Evolutionary conservation across 2,329 filamentous ascomycete species (phyloP).

Genomic region (Penicillium sclerotigenum): DNA sequence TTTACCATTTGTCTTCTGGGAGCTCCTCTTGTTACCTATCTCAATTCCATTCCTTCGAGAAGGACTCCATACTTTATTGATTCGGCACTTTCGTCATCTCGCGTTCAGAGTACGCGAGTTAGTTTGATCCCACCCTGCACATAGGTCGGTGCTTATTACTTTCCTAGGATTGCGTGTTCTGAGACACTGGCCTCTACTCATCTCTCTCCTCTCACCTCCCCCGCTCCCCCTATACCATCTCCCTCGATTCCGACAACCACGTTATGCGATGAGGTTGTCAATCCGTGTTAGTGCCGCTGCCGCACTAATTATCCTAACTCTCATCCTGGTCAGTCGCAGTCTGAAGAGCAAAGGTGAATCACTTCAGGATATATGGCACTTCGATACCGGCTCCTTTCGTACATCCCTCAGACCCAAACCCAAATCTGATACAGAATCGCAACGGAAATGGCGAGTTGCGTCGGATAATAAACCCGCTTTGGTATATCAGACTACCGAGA

Average conservation of each 20-base stretch:
- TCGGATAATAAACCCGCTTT: constrained; percentile 14
- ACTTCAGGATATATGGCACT: constrained; percentile 29
- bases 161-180: constrained; percentile 5
- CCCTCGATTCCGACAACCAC: constrained; percentile 3
- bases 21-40: background rate
- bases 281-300: constrained; percentile 30
- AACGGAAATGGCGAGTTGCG: constrained; percentile 23
- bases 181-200: constrained; percentile 4
- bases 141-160: constrained; percentile 8
- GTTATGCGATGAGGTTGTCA: constrained; percentile 27
- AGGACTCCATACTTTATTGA: background rate
- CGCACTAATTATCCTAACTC: constrained; percentile 30
- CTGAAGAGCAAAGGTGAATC: constrained; percentile 18
- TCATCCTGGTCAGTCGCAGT: constrained; percentile 30
- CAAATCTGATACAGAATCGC: constrained; percentile 3
- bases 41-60: background rate
- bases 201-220: constrained; percentile 4
- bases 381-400: constrained; percentile 22
- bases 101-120: background rate
- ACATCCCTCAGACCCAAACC: constrained; percentile 9
- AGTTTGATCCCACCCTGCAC: background rate
- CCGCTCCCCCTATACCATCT: constrained; percentile 1
- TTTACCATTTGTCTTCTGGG: background rate
- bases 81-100: constrained; percentile 9
- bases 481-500: constrained; percentile 28